Evolutionary conservation across 139 green algal species (phyloP).

Genomic region (Limnomonas spitsbergensis): DNA sequence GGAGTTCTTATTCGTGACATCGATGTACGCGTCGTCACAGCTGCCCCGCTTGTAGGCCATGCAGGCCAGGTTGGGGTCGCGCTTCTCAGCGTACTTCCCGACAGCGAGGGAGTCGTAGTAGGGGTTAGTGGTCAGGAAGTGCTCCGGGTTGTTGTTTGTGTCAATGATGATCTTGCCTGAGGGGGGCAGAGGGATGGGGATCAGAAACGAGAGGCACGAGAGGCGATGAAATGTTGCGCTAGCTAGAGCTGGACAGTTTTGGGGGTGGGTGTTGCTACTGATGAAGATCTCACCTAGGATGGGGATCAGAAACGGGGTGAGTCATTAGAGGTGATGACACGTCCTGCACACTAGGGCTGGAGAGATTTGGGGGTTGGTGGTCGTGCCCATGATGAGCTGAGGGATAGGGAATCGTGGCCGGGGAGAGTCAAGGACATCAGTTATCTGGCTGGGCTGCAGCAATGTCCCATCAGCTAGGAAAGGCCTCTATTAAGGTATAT

Average conservation of each 20-base stretch:
- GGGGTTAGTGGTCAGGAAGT: constrained; percentile 99
- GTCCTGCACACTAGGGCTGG: too few species aligned
- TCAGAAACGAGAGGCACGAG: background rate
- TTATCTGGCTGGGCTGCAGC: too few species aligned
- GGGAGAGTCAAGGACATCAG: too few species aligned
- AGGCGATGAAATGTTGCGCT: background rate
- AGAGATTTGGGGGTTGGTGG: too few species aligned
- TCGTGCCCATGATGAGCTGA: too few species aligned
- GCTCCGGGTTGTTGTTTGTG: constrained; percentile 99
- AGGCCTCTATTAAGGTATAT: too few species aligned
- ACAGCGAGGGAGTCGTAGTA: constrained; percentile 91
- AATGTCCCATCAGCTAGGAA: too few species aligned
- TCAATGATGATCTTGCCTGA: constrained; percentile 98
- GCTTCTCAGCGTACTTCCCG: constrained; percentile 90
- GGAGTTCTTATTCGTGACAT: constrained; percentile 92
- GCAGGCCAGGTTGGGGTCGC: constrained; percentile 94
- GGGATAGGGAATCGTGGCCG: too few species aligned
- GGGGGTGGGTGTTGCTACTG: background rate
- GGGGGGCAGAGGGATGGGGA: background rate
- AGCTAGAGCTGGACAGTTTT: too few species aligned
- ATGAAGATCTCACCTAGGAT: too few species aligned
- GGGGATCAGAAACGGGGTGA: too few species aligned
- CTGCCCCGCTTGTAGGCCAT: constrained; percentile 92
- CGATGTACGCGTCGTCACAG: constrained; percentile 94
- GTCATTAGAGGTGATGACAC: too few species aligned